Conservation (phyloP, 2,329 filamentous ascomycete genomes). For the Penicillium sp. region DNA sequence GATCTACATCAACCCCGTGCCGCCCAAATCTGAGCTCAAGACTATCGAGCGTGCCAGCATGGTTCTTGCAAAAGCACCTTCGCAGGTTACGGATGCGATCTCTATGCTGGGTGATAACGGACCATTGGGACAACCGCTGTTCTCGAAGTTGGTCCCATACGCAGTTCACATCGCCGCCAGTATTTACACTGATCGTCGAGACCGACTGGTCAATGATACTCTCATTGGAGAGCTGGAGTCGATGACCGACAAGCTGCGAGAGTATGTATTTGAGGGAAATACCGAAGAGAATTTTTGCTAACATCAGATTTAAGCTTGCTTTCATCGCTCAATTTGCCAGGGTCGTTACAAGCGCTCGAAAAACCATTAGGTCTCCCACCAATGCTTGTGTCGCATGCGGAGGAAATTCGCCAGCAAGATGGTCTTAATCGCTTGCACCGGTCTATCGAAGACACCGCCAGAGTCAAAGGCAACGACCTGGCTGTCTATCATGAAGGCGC, state of each 20-base stretch:
- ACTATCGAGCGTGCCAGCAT: conserved; percentile 83
- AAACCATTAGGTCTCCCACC: conserved; percentile 89
- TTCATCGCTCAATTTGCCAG: conserved; percentile 80
- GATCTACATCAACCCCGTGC: conserved; percentile 83
- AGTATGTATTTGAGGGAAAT: conserved; percentile 42
- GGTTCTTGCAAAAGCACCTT: conserved; percentile 75
- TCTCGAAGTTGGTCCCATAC: conserved; percentile 89
- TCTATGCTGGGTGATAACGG: conserved; percentile 75
- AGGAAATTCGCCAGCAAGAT: conserved; percentile 89
- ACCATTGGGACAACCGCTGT: conserved; percentile 79
- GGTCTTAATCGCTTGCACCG: conserved; percentile 72
- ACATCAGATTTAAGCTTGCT: conserved; percentile 50
- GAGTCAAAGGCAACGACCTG: conserved; percentile 76
- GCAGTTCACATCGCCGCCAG: conserved; percentile 92
- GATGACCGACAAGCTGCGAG: conserved; percentile 75
- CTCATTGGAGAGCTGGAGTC: conserved; percentile 81
- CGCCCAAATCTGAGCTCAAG: conserved; percentile 82
- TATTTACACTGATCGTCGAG: conserved; percentile 88
- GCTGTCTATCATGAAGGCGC: conserved; percentile 80
- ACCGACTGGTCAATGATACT: conserved; percentile 83
- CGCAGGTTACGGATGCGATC: conserved; percentile 76
- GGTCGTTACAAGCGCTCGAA: conserved; percentile 88
- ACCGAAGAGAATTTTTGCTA: conserved; percentile 4
- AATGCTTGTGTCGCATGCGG: conserved; percentile 80
- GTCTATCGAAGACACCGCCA: conserved; percentile 84